phyloP scores from a whole-genome alignment of 805 yeast genomes.

The Ogataea henricii region DNA sequence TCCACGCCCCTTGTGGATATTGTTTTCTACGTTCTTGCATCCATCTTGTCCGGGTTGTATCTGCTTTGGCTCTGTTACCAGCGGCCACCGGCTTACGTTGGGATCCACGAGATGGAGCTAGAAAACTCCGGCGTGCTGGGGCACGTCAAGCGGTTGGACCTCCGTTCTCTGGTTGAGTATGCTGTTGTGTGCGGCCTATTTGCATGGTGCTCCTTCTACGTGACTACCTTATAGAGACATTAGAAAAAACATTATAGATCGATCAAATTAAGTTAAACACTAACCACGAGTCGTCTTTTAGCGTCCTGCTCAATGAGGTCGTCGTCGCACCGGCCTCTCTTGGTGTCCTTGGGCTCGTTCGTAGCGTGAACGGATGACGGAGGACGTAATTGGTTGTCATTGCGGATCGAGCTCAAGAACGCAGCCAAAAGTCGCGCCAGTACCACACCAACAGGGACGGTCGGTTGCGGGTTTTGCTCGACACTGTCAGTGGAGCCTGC shows the following conservation, averaged over 20 bases:
- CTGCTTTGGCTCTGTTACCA: slow-evolving; percentile 10
- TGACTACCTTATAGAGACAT: slow-evolving; percentile 5
- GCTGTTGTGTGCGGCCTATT: slow-evolving; percentile 11
- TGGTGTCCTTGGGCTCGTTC: slow-evolving; percentile 1
- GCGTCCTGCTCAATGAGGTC: not conserved
- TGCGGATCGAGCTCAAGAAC: slow-evolving; percentile 11
- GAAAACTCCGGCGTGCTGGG: slow-evolving; percentile 1
- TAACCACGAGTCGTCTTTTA: not conserved
- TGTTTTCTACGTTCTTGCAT: slow-evolving; percentile 38
- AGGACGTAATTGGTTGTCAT: not conserved
- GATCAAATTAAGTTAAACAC: not conserved
- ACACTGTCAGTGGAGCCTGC: slow-evolving; percentile 15
- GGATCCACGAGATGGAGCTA: slow-evolving; percentile 8
- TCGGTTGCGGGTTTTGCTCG: slow-evolving; percentile 11
- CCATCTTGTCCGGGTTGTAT: slow-evolving; percentile 30
- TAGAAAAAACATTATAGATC: slow-evolving; percentile 6
- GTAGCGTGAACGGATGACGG: slow-evolving; percentile 19
- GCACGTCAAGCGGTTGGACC: slow-evolving; percentile 2
- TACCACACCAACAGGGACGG: slow-evolving; percentile 1
- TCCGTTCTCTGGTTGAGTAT: slow-evolving; percentile 7
- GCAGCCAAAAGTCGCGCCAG: slow-evolving; percentile 19
- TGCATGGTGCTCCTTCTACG: slow-evolving; percentile 13
- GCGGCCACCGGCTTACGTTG: slow-evolving; percentile 7
- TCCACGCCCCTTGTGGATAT: slow-evolving; percentile 48
- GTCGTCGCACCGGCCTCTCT: not conserved